Base-by-base conservation (phyloP, 1,284 basidiomycete genomes). In the Rhodotorula mucilaginosa region DNA sequence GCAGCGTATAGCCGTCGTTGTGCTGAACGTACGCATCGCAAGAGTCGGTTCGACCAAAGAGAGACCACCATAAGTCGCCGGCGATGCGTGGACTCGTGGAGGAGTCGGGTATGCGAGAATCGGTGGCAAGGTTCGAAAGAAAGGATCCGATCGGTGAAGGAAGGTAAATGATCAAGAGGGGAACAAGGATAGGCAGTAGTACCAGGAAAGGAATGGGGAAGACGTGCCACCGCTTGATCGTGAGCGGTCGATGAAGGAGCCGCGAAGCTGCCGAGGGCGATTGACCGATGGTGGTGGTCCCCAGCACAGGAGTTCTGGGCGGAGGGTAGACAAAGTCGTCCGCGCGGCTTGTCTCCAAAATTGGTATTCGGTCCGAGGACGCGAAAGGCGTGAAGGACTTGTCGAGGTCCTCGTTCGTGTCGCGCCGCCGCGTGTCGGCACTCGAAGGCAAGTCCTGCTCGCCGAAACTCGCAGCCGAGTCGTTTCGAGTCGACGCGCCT, bases 1-100 rank as follows among this genome's bases (percentile, higher is more conserved):
- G 75, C 4, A 76, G 65, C 47, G 75, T 74, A 58, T 72, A 76
- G 0, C 73, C 73, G 59, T 76, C 75, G 57, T 31, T 7, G 52
- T 76, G 75, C 19, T 64, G 19, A 12, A 76, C 75, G 67, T 68
- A 74, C 4, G 57, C 46, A 61, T 67, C 71, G 47, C 75, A 72
- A 3, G 44, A 16, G 31, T 76, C 68, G 64, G 69, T 69, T 1
- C 70, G 61, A 1, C 78, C 77, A 61, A 79, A 78, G 15, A 79
- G 69, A 16, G 74, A 76, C 78, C 78, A 79, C 61, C 76, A 77
- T 21, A 77, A 63, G 21, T 69, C 72, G 10, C 78, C 78, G 8
- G 67, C 48, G 21, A 59, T 34, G 19, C 44, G 48, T 0, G 65
- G 54, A 44, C 39, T 10, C 1, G 1, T 44, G 5, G 58, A 46